Evolutionary conservation across 2,329 filamentous ascomycete species (phyloP), one percentile per base, ranked within the genome.

Genomic region (Ustulina deusta): DNA sequence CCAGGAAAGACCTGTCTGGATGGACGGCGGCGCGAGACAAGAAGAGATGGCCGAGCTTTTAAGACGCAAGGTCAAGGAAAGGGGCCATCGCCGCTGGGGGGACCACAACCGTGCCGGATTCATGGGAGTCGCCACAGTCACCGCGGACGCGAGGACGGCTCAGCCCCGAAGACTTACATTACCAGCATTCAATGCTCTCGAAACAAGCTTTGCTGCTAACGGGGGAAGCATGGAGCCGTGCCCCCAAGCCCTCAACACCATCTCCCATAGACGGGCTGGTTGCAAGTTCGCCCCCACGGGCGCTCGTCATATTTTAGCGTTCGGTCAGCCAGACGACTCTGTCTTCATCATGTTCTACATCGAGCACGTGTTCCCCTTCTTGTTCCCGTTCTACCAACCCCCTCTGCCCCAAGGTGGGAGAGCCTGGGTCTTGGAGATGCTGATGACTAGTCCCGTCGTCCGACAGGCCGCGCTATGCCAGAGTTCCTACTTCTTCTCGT

Each of bases 1-100:
- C 46, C 65, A 74, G 7, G 70, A 74, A 6, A 81, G 78, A 58
- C 78, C 79, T 69, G 77, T 77, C 38, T 80, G 78, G 78, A 79
- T 80, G 78, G 79, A 80, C 62, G 74, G 73, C 3, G 77, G 78
- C 2, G 58, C 29, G 11, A 72, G 60, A 40, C 78, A 81, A 58
- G 73, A 76, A 55, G 71, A 77, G 69, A 82, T 80, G 78, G 76
- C 77, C 42, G 67, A 65, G 72, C 42, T 55, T 25, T 57, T 74
- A 9, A 73, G 70, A 51, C 69, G 67, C 29, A 63, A 74, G 44
- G 69, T 74, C 22, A 73, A 66, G 52, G 73, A 72, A 44, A 71
- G 57, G 6, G 72, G 62, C 20, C 61, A 69, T 54, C 68, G 63
- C 7, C 66, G 63, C 10, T 20, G 49, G 13, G 44, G 36, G 20